Conservation (phyloP, 202 grass and related monocot species). For the Dendrocalamus latiflorus region DNA sequence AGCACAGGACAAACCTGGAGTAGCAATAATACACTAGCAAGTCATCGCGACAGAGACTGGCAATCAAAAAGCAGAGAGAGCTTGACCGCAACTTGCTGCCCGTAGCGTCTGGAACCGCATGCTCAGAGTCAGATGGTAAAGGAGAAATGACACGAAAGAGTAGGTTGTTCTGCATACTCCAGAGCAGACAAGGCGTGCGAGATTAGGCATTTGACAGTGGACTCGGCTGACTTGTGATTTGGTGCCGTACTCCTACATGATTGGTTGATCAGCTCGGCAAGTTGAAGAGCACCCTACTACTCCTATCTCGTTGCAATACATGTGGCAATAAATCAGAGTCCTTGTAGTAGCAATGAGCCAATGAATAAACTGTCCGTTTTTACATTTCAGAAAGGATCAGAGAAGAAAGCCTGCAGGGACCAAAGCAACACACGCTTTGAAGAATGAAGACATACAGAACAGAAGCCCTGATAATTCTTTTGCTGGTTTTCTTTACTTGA, state of each 20-base stretch:
- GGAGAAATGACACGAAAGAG: background rate
- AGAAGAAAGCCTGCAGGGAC: constrained; percentile 15
- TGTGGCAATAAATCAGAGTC: background rate
- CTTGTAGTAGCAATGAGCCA: too few species aligned
- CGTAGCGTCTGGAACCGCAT: constrained; percentile 15
- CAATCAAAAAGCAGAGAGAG: background rate
- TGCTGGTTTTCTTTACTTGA: constrained; percentile 3
- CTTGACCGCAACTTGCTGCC: constrained; percentile 14
- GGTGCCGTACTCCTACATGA: too few species aligned
- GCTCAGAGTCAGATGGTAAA: background rate
- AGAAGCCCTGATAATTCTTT: constrained; percentile 24
- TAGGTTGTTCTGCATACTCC: constrained; percentile 9
- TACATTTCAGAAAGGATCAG: constrained; percentile 16
- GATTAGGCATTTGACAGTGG: background rate
- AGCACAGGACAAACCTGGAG: constrained; percentile 22
- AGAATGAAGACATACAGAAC: background rate
- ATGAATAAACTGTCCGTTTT: background rate
- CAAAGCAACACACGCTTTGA: constrained; percentile 1
- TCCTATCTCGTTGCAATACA: background rate
- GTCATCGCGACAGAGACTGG: constrained; percentile 20
- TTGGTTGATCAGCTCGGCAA: background rate
- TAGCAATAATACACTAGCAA: background rate
- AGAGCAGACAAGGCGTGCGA: constrained; percentile 5
- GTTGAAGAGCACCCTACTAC: background rate
- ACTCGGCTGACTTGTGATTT: too few species aligned